phyloP scores from a whole-genome alignment of 2,329 filamentous ascomycete genomes.

The Colletotrichum neosansevieriae region DNA sequence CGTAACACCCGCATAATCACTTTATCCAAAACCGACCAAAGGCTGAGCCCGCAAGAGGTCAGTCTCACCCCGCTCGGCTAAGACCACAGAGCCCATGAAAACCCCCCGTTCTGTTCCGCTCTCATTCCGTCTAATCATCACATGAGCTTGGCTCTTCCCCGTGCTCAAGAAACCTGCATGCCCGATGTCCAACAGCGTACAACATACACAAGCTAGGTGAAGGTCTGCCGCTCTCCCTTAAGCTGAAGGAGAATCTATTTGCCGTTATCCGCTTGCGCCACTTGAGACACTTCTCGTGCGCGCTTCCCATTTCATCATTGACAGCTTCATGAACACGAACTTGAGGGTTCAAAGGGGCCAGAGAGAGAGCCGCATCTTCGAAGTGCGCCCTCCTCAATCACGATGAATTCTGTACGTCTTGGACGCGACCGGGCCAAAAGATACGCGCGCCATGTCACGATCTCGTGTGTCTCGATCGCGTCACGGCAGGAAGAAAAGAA shows the following conservation, averaged over 20 bases:
- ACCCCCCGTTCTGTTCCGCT: background rate
- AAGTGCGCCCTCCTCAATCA: background rate
- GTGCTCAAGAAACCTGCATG: conserved; percentile 20
- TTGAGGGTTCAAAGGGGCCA: background rate
- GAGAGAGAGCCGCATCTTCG: background rate
- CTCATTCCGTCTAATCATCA: background rate
- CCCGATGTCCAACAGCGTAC: conserved; percentile 24
- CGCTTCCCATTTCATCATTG: conserved; percentile 4
- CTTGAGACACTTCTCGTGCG: conserved; percentile 1
- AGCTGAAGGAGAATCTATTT: conserved; percentile 4
- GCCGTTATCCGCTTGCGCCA: conserved; percentile 14
- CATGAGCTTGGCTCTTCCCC: background rate
- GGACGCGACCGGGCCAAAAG: background rate
- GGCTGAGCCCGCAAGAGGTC: background rate
- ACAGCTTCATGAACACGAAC: too few species aligned
- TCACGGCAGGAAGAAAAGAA: conserved; percentile 11
- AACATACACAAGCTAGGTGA: background rate
- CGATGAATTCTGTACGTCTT: background rate
- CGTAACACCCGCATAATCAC: background rate
- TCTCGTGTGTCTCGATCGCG: conserved; percentile 11
- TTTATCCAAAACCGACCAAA: conserved; percentile 1
- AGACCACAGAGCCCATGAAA: background rate
- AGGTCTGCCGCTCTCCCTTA: background rate
- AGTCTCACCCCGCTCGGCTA: conserved; percentile 2
- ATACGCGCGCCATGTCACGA: conserved; percentile 24